Evolutionary conservation across 805 yeast genomes (phyloP), one percentile per base, ranked within the genome.

Genomic region (Barnettozyma vustinii): DNA sequence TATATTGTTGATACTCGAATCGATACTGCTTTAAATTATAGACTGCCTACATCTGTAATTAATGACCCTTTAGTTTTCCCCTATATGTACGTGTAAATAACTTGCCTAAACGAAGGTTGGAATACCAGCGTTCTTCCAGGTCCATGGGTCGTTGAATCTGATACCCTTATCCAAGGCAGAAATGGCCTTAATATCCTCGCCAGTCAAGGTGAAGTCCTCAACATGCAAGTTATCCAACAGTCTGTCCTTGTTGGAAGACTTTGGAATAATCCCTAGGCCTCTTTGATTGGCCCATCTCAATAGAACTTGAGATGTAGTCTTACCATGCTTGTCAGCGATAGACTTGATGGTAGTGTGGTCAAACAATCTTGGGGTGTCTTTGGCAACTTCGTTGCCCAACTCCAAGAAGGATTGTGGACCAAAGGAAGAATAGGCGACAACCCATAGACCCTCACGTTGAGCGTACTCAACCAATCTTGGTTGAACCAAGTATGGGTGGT

Each of bases 401-500:
- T 87, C 95, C 51, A 85, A 59, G 69, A 84, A 87, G 4, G 91
- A 83, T 67, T 83, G 87, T 21, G 94, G 92, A 36, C 96, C 96
- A 60, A 87, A 87, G 13, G 92, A 81, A 13, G 94, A 86, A 71
- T 87, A 87, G 16, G 83, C 95, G 46, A 87, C 85, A 55, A 87
- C 76, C 56, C 80, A 81, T 52, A 87, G 76, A 35, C 76, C 81
- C 55, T 76, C 68, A 40, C 67, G 58, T 62, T 83, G 77, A 53
- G 76, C 85, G 58, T 69, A 84, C 55, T 81, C 75, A 54, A 85
- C 61, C 58, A 87, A 71, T 56, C 74, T 74, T 51, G 76, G 76
- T 71, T 87, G 96, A 52, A 86, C 87, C 63, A 89, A 74, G 74
- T 88, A 89, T 53, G 96, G 96, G 67, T 88, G 96, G 66, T 87